phyloP scores from a whole-genome alignment of 2,329 filamentous ascomycete species.

The Colletotrichum sp. region DNA sequence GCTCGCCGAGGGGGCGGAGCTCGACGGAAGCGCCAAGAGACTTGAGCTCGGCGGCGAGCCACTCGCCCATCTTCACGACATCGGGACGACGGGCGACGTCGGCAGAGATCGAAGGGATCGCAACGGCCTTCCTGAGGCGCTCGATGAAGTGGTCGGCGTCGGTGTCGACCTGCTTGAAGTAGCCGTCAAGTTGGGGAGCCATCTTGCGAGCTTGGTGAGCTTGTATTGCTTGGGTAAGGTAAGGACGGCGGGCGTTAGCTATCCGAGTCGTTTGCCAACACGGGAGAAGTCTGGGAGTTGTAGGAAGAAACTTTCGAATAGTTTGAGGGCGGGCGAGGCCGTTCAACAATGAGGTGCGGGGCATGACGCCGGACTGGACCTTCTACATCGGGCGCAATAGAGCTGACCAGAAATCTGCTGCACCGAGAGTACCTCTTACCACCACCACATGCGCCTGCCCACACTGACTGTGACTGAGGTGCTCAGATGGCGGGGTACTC shows the following conservation, averaged over 20 bases:
- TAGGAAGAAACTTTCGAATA: slow-evolving; percentile 9
- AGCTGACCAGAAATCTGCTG: slow-evolving; percentile 21
- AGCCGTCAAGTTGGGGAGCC: slow-evolving; percentile 89
- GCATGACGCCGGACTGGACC: slow-evolving; percentile 39
- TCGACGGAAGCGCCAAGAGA: slow-evolving; percentile 86
- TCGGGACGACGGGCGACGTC: slow-evolving; percentile 88
- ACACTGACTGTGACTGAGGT: not conserved
- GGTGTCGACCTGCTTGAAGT: slow-evolving; percentile 90
- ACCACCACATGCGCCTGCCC: slow-evolving; percentile 11
- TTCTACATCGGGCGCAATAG: slow-evolving; percentile 23
- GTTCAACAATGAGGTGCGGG: slow-evolving; percentile 47
- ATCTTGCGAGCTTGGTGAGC: slow-evolving; percentile 72
- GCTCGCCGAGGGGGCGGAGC: slow-evolving; percentile 85
- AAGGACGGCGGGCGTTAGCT: slow-evolving; percentile 37
- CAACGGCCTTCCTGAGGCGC: slow-evolving; percentile 87
- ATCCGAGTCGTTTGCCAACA: slow-evolving; percentile 10
- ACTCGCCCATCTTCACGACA: slow-evolving; percentile 96
- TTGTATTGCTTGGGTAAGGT: slow-evolving; percentile 59
- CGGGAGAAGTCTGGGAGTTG: slow-evolving; percentile 16
- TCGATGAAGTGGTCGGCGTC: slow-evolving; percentile 85
- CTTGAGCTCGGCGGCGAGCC: slow-evolving; percentile 83
- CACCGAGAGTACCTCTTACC: not conserved
- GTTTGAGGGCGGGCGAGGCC: slow-evolving; percentile 16
- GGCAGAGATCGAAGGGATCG: slow-evolving; percentile 94
- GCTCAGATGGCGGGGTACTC: slow-evolving; percentile 17